A percentile compares a stretch with the other conserved stretches of the same genome.
These are phyloP conservation scores for Apiotrichum veenhuisii DNA, from an alignment of 1,284 basidiomycete genomes.

Conservation along the genomic window DNA sequence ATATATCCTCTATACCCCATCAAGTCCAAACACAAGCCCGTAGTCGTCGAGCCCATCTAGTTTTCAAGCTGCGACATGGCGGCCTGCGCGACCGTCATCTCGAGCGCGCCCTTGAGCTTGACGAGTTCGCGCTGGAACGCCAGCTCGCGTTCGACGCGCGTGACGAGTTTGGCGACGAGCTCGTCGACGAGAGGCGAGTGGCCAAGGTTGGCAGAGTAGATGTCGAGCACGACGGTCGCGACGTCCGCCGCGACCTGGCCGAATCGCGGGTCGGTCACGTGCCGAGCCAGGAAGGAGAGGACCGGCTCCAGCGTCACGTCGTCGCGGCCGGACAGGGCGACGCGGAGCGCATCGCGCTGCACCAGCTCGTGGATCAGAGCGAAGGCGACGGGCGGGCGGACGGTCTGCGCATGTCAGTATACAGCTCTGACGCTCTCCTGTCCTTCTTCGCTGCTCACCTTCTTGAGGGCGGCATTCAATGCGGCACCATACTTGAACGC, in stretches of 20 bases:
- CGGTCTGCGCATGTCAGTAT: constrained; percentile 37
- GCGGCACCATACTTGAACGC: constrained; percentile 93
- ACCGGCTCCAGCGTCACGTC: constrained; percentile 92
- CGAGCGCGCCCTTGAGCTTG: constrained; percentile 79
- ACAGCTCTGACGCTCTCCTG: not conserved
- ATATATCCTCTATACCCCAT: not conserved
- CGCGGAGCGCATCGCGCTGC: constrained; percentile 81
- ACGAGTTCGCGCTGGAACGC: constrained; percentile 85
- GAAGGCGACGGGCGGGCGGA: constrained; percentile 79
- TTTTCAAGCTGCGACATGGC: constrained; percentile 19
- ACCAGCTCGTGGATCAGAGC: constrained; percentile 90
- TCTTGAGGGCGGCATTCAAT: constrained; percentile 79
- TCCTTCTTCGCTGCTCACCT: constrained; percentile 59
- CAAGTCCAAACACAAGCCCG: not conserved
- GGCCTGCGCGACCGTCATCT: constrained; percentile 77
- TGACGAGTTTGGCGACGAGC: constrained; percentile 75
- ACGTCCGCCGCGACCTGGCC: constrained; percentile 83
- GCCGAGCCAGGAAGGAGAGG: constrained; percentile 74
- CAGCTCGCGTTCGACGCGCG: constrained; percentile 79
- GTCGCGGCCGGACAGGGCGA: constrained; percentile 84
- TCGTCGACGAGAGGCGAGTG: constrained; percentile 90
- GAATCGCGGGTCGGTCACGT: constrained; percentile 86
- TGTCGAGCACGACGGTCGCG: constrained; percentile 77
- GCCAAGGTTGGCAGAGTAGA: constrained; percentile 85
- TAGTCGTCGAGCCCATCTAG: not conserved